Evolutionary conservation across 305 asterid genomes (phyloP).

Genomic region (Monarda citriodora): DNA sequence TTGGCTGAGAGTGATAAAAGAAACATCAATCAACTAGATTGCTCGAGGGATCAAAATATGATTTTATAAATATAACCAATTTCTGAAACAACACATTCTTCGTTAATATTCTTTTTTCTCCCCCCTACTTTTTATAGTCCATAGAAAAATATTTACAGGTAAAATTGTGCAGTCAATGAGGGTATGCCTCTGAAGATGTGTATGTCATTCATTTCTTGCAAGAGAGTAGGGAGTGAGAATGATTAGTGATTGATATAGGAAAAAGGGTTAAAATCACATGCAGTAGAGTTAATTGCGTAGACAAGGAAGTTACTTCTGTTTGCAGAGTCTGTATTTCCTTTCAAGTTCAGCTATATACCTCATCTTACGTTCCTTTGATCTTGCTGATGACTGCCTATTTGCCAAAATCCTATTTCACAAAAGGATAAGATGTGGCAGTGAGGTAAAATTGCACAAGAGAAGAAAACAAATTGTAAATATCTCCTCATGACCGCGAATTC

Average conservation of each 20-base stretch:
- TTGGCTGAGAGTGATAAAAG: background rate
- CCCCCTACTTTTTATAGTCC: slow-evolving; percentile 1
- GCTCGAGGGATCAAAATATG: slow-evolving; percentile 1
- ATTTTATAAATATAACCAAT: background rate
- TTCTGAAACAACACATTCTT: background rate
- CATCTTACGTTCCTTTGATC: slow-evolving; percentile 99
- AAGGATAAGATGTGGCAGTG: slow-evolving; percentile 12
- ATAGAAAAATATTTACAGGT: slow-evolving; percentile 6
- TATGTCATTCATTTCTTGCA: background rate
- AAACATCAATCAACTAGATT: background rate
- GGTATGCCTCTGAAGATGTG: slow-evolving; percentile 4
- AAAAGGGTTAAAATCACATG: slow-evolving; percentile 54
- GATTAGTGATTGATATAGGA: slow-evolving; percentile 14
- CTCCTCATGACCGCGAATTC: too few species aligned
- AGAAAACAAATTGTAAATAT: background rate
- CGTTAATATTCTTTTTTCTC: background rate
- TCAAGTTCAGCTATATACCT: slow-evolving; percentile 99
- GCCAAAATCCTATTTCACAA: slow-evolving; percentile 88
- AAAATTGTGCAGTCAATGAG: background rate
- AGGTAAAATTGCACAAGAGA: slow-evolving; percentile 16
- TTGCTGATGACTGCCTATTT: slow-evolving; percentile 99
- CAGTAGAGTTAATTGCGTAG: slow-evolving; percentile 92
- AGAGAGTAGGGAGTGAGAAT: background rate
- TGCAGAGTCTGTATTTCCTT: slow-evolving; percentile 95
- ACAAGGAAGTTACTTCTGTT: slow-evolving; percentile 96